phyloP scores from a whole-genome alignment of 2,329 filamentous ascomycete species.

The Thelonectria olida region DNA sequence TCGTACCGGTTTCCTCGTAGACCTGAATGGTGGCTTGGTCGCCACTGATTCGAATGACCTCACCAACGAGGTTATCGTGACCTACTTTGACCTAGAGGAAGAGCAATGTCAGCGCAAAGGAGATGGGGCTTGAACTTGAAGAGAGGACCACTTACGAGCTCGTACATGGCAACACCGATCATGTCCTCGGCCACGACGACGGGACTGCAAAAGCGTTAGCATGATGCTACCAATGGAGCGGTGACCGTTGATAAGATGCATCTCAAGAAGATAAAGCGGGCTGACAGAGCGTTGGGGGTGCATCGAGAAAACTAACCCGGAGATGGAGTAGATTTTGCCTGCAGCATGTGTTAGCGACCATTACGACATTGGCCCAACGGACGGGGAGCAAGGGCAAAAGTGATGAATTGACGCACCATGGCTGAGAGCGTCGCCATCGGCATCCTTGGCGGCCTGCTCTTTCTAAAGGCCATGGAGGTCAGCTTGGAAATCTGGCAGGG shows the following conservation, averaged over 20 bases:
- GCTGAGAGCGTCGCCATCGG: slow-evolving; percentile 49
- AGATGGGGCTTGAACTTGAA: slow-evolving; percentile 6
- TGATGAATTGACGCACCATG: slow-evolving; percentile 48
- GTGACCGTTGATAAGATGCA: slow-evolving; percentile 14
- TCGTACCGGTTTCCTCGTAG: slow-evolving; percentile 95
- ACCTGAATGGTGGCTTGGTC: slow-evolving; percentile 98
- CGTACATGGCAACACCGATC: slow-evolving; percentile 99
- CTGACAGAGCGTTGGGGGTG: slow-evolving; percentile 2
- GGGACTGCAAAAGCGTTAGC: slow-evolving; percentile 65
- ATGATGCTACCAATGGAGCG: background rate
- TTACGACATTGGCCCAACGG: slow-evolving; percentile 23
- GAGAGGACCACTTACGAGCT: slow-evolving; percentile 72
- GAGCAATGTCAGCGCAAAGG: slow-evolving; percentile 21
- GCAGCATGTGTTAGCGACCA: slow-evolving; percentile 37
- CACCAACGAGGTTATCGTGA: slow-evolving; percentile 89
- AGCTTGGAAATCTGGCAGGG: slow-evolving; percentile 26
- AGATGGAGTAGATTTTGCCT: slow-evolving; percentile 72
- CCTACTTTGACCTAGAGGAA: slow-evolving; percentile 81
- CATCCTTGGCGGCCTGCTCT: slow-evolving; percentile 42
- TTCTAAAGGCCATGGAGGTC: slow-evolving; percentile 32
- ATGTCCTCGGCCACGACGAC: slow-evolving; percentile 98
- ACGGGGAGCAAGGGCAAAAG: slow-evolving; percentile 3
- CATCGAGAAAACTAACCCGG: slow-evolving; percentile 59
- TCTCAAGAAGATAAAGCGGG: slow-evolving; percentile 8
- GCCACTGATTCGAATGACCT: slow-evolving; percentile 96